phyloP scores from a whole-genome alignment of 805 yeast species.

The Yamadazyma ubonensis region DNA sequence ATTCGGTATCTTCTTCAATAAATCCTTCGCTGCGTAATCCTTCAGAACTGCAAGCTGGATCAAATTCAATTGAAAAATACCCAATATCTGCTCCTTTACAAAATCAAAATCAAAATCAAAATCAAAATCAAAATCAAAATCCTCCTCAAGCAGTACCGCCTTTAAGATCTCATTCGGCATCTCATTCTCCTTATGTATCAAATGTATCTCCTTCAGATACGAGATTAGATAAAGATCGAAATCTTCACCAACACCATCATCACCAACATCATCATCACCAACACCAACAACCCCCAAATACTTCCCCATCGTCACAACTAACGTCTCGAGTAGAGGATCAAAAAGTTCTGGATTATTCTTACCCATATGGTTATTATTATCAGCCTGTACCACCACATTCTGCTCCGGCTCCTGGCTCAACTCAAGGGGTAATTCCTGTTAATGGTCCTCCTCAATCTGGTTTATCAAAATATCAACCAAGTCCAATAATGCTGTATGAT shows the following conservation, averaged over 20 bases:
- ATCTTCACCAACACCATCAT: neutral
- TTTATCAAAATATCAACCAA: neutral
- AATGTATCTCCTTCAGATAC: too few relatives aligned
- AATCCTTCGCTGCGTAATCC: slow-evolving; percentile 10
- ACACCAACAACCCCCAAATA: neutral
- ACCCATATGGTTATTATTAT: neutral
- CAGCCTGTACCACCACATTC: neutral
- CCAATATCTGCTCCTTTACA: slow-evolving; percentile 1
- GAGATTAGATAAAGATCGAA: too few relatives aligned
- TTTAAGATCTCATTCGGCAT: neutral
- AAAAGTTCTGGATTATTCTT: neutral
- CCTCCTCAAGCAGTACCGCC: neutral
- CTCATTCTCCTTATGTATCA: neutral
- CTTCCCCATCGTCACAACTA: neutral
- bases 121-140: too few relatives aligned
- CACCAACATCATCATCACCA: neutral
- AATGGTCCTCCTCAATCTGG: neutral
- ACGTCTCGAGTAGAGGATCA: too few relatives aligned
- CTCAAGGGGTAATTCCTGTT: neutral
- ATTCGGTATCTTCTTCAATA: slow-evolving; percentile 12
- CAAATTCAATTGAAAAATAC: neutral
- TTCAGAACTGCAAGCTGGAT: slow-evolving; percentile 6
- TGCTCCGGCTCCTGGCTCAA: neutral
- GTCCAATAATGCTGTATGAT: slow-evolving; percentile 1
- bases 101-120: too few relatives aligned